phyloP scores from a whole-genome alignment of 1,139 yeast species.

The Arxiozyma slooffiae region DNA sequence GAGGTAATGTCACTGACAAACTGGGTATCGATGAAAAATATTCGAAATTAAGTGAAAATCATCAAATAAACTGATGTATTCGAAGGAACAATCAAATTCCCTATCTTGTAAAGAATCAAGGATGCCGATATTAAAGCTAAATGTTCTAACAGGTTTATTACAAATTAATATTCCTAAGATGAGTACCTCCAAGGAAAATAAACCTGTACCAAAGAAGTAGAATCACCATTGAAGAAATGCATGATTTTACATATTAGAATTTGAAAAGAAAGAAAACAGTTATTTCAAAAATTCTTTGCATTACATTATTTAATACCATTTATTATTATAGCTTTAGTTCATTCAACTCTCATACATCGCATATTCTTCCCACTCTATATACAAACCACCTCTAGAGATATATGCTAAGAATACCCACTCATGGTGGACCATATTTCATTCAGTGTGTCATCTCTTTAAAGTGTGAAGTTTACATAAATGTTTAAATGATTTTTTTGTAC shows the following conservation, averaged over 20 bases:
- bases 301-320: no score
- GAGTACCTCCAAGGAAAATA: conserved; percentile 10
- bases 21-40: conserved; percentile 28
- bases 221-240: conserved; percentile 35
- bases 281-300: no score
- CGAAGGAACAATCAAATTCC: conserved; percentile 46
- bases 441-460: no score
- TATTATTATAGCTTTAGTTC: no score
- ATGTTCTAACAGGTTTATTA: conserved; percentile 40
- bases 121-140: conserved; percentile 47
- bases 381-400: no score
- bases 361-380: no score
- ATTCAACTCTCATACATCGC: no score
- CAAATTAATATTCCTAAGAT: conserved; percentile 43
- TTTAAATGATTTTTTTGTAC: no score
- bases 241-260: conserved; percentile 35
- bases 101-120: conserved; percentile 40
- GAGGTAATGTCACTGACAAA: conserved; percentile 38
- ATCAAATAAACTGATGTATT: conserved; percentile 43
- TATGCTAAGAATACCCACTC: no score
- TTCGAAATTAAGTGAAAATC: conserved; percentile 38
- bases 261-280: conserved; percentile 30
- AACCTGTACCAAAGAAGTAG: conserved; percentile 34
- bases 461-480: no score
- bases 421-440: no score